A percentile compares a stretch with the other conserved stretches of the same genome.
Evolutionary conservation across 1,284 basidiomycete genomes (phyloP).

Genomic region (Microbotryum saponariae): DNA sequence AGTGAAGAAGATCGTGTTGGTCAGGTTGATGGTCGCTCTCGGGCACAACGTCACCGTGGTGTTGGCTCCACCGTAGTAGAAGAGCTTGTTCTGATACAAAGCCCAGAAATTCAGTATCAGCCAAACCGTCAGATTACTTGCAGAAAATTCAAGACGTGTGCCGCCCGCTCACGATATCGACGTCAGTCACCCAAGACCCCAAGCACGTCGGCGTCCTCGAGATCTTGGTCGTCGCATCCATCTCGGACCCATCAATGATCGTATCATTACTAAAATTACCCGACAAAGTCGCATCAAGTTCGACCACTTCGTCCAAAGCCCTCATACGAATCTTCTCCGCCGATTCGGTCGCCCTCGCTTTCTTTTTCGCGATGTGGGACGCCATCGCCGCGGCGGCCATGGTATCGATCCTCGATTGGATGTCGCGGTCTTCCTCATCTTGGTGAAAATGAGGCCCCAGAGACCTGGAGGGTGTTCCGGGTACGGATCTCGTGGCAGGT

Average conservation of each 20-base stretch:
- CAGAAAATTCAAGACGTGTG: too few relatives aligned
- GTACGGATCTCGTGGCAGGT: too few relatives aligned
- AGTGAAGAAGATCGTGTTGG: constrained; percentile 45
- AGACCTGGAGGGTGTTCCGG: too few relatives aligned
- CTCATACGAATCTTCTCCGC: background rate
- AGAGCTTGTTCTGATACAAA: constrained; percentile 8
- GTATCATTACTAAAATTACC: background rate
- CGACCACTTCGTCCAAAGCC: background rate
- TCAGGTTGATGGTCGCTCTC: constrained; percentile 41
- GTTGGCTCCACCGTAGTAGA: constrained; percentile 38
- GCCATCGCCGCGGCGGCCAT: constrained; percentile 17
- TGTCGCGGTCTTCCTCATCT: background rate
- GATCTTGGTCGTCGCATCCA: background rate
- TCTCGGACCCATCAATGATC: background rate
- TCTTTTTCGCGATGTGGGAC: constrained; percentile 1
- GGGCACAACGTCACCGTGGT: constrained; percentile 46
- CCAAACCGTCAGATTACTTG: too few relatives aligned
- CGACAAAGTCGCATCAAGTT: too few relatives aligned
- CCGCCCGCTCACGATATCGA: background rate
- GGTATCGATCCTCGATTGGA: constrained; percentile 4
- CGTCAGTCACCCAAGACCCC: background rate
- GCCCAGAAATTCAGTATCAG: background rate
- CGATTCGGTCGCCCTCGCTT: background rate
- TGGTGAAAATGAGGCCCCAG: too few relatives aligned
- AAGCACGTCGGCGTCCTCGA: constrained; percentile 4